Conservation (phyloP, 2,329 filamentous ascomycete genomes). For the Escovopsis sp. region DNA sequence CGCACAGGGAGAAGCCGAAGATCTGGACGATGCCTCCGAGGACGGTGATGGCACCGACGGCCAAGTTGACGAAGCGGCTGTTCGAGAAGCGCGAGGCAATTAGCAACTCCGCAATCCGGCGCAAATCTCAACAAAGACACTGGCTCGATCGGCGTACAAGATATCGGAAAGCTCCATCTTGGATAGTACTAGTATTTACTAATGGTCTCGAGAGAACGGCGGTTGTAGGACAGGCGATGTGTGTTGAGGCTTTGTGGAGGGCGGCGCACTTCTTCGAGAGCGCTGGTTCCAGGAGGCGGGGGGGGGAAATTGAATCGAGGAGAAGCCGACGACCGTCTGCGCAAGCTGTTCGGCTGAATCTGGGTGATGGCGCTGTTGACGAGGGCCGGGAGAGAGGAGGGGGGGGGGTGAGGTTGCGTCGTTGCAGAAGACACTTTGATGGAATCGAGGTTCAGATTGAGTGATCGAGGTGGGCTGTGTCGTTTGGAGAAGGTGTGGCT, state of each 20-base stretch:
- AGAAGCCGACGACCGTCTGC: not conserved
- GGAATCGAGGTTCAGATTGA: not conserved
- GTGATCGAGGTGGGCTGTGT: not conserved
- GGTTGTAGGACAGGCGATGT: no score
- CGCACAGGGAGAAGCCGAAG: slow-evolving; percentile 47
- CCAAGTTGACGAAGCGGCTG: slow-evolving; percentile 91
- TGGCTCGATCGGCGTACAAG: slow-evolving; percentile 47
- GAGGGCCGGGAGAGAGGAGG: slow-evolving; percentile 1
- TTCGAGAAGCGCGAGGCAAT: slow-evolving; percentile 9
- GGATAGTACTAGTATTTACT: not conserved
- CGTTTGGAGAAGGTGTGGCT: no score
- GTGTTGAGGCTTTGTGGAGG: not conserved
- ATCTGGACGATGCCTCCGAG: slow-evolving; percentile 68
- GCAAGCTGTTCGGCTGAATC: no score
- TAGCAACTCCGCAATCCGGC: slow-evolving; percentile 18
- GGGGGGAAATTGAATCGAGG: not conserved
- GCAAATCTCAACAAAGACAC: not conserved
- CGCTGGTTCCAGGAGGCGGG: no score
- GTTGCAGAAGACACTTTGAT: not conserved
- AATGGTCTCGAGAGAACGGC: no score
- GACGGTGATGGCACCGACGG: slow-evolving; percentile 71
- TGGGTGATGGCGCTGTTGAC: slow-evolving; percentile 12
- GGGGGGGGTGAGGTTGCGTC: not conserved
- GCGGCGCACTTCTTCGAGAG: no score
- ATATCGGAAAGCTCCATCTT: slow-evolving; percentile 89